Evolutionary conservation across 441 rosid species (phyloP), one percentile per base, ranked within the genome.

Genomic region (Syzygium syzygioides): DNA sequence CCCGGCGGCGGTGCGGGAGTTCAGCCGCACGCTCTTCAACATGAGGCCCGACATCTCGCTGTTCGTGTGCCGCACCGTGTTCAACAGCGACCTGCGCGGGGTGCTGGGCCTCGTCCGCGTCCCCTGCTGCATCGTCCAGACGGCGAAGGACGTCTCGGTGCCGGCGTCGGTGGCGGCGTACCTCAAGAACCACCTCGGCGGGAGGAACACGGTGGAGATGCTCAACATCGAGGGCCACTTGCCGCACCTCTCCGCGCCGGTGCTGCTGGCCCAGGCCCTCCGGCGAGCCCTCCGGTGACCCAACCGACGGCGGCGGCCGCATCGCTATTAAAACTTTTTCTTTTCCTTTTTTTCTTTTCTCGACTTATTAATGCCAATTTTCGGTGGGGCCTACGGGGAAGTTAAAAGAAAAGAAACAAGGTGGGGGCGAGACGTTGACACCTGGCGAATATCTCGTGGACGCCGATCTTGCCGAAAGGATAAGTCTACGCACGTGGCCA

Each of bases 11-110:
- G 95, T 95, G 57, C 91, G 95, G 59, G 96, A 95, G 89, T 94
- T 95, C 89, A 95, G 97, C 89, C 91, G 95, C 89, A 95, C 97
- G 48, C 88, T 95, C 48, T 95, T 95, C 90, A 95, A 95, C 86
- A 94, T 95, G 97, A 91, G 97, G 60, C 96, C 96, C 1, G 96
- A 95, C 91, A 95, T 95, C 48, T 87, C 97, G n/a, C 87, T 95
- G 12, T 94, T 94, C 87, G 95, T 94, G 1, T 92, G 87, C 0
- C 86, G 92, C 57, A 94, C 96, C 53, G 95, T 94, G 4, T 94
- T 95, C 86, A 91, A 93, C 86, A 93, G 94, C 80, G 97, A 95
- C 88, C 91, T 94, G 19, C 91, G 96, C 60, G 97, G 94, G 6
- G 91, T 95, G 14, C 91, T 95, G 1, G 97, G 96, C 17, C 80